These are phyloP conservation scores for Gypsophila paniculata DNA, from an alignment of 179 eudicot genomes.

Conservation along the genomic window DNA sequence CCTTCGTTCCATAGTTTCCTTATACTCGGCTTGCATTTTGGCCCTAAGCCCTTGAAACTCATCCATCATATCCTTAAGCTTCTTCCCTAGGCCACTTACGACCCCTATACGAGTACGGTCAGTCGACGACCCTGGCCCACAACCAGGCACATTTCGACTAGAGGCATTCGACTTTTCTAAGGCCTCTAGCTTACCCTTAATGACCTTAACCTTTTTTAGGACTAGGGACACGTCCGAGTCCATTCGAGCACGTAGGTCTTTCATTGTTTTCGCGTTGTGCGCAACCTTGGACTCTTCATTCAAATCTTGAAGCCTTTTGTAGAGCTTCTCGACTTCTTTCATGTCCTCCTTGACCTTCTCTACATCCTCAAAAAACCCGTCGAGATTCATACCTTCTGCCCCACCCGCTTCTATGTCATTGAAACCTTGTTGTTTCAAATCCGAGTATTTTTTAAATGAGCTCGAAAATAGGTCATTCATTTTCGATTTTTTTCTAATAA, in stretches of 20 bases:
- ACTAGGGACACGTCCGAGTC: constrained; percentile 63
- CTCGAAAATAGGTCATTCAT: constrained; percentile 79
- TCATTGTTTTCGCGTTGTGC: constrained; percentile 74
- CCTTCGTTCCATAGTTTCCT: constrained; percentile 72
- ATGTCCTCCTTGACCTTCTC: constrained; percentile 71
- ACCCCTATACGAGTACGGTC: constrained; percentile 67
- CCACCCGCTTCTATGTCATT: constrained; percentile 46
- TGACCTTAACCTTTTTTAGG: constrained; percentile 57
- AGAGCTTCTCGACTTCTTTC: constrained; percentile 60
- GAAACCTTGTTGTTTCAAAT: constrained; percentile 32
- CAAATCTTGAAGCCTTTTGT: constrained; percentile 53
- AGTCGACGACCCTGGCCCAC: constrained; percentile 80
- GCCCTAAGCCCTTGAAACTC: constrained; percentile 66
- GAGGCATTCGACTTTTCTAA: constrained; percentile 59
- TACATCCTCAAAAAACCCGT: constrained; percentile 67
- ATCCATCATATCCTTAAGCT: constrained; percentile 78
- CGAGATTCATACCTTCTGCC: constrained; percentile 52
- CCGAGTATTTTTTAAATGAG: constrained; percentile 56
- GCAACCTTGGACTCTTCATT: constrained; percentile 61
- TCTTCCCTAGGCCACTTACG: constrained; percentile 74
- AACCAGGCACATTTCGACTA: constrained; percentile 53
- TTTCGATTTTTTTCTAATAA: background rate
- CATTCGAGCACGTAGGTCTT: constrained; percentile 60
- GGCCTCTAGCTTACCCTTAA: constrained; percentile 73
- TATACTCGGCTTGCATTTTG: constrained; percentile 65